These are phyloP conservation scores for Uronychia binucleata DNA, from an alignment of 73 alveolate species.

Conservation along the genomic window DNA sequence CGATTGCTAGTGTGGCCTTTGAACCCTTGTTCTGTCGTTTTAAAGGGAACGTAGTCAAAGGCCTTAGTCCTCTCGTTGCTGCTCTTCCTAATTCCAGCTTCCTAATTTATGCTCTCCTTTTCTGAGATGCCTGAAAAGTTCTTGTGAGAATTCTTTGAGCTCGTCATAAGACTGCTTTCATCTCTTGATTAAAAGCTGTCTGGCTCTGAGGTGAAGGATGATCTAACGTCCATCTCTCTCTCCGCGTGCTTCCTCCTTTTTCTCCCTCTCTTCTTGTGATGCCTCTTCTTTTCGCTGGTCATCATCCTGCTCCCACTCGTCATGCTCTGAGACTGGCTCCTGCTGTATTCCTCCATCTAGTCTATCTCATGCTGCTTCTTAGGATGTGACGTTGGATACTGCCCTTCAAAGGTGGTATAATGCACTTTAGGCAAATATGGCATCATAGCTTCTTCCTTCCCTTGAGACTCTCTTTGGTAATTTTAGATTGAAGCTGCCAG, in stretches of 20 bases:
- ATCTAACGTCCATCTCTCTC: neutral
- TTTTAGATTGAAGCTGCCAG: neutral
- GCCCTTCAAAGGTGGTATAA: neutral
- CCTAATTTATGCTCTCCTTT: no score
- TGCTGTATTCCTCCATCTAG: neutral
- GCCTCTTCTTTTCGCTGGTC: neutral
- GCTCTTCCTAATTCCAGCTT: neutral
- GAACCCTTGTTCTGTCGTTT: neutral
- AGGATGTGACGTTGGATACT: neutral
- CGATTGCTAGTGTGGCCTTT: neutral
- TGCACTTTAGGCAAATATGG: neutral
- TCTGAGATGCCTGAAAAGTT: no score
- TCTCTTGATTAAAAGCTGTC: neutral
- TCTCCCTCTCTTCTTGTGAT: neutral
- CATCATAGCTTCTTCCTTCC: neutral
- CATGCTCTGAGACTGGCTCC: neutral
- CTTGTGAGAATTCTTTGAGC: no score
- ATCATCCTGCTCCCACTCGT: neutral
- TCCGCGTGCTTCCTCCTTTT: neutral
- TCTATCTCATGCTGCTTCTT: neutral
- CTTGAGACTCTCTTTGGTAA: neutral
- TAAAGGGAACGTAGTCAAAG: neutral
- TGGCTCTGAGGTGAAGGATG: neutral
- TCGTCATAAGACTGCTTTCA: neutral
- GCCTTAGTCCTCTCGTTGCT: neutral